A percentile compares a stretch with the other conserved stretches of the same genome.
Evolutionary conservation across 306 rosid genomes (phyloP).

Genomic region (Myrica gale): DNA sequence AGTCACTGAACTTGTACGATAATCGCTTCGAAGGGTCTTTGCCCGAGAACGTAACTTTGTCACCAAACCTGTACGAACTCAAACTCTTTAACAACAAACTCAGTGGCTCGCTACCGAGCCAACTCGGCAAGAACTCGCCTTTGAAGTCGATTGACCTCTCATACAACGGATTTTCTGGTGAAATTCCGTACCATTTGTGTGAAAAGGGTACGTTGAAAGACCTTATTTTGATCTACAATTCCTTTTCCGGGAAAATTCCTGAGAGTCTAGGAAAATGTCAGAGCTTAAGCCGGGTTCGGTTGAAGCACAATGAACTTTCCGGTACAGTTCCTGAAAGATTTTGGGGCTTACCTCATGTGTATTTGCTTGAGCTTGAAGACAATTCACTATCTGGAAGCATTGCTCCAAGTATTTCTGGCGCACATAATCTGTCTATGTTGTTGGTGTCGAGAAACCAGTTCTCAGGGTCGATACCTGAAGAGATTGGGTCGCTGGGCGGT

Average conservation of each 20-base stretch:
- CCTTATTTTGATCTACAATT: slow-evolving; percentile 51
- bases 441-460: slow-evolving; percentile 50
- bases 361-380: slow-evolving; percentile 49
- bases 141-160: slow-evolving; percentile 52
- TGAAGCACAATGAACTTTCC: slow-evolving; percentile 59
- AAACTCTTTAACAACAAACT: slow-evolving; percentile 60
- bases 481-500: slow-evolving; percentile 44
- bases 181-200: slow-evolving; percentile 58
- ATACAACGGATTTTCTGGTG: slow-evolving; percentile 51
- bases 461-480: slow-evolving; percentile 61
- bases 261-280: slow-evolving; percentile 47
- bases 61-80: slow-evolving; percentile 48
- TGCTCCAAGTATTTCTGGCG: slow-evolving; percentile 46
- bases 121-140: slow-evolving; percentile 53
- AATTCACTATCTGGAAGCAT: slow-evolving; percentile 65
- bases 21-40: slow-evolving; percentile 54
- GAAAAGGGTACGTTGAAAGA: slow-evolving; percentile 37
- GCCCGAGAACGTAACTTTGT: slow-evolving; percentile 47
- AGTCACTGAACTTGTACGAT: slow-evolving; percentile 41
- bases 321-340: slow-evolving; percentile 59
- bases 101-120: slow-evolving; percentile 49
- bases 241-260: slow-evolving; percentile 64
- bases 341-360: slow-evolving; percentile 68
- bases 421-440: slow-evolving; percentile 52
- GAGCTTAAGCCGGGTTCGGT: slow-evolving; percentile 54